These are phyloP conservation scores for Vigna unguiculata DNA, from an alignment of 306 rosid genomes.

Conservation along the genomic window DNA sequence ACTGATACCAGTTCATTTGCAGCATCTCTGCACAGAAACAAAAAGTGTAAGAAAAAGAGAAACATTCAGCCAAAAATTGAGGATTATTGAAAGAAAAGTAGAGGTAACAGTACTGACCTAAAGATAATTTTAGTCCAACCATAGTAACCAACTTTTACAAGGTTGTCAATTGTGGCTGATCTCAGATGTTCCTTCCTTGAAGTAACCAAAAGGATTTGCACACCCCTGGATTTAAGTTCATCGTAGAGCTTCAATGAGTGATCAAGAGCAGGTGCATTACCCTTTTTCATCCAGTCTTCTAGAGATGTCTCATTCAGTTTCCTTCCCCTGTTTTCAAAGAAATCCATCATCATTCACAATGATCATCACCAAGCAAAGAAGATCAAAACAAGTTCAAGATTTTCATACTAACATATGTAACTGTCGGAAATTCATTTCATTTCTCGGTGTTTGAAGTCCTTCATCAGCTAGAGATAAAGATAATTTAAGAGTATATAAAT, in stretches of 20 bases:
- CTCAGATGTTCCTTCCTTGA: conserved; percentile 69
- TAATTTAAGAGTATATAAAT: too few relatives aligned
- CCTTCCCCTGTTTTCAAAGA: conserved; percentile 53
- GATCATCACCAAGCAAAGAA: not conserved
- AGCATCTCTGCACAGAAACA: conserved; percentile 22
- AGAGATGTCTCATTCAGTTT: conserved; percentile 58
- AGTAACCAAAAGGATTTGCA: conserved; percentile 68
- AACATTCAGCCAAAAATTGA: not conserved
- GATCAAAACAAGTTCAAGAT: too few relatives aligned
- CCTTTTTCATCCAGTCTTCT: conserved; percentile 65
- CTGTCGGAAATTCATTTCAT: too few relatives aligned
- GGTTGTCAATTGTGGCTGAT: conserved; percentile 70
- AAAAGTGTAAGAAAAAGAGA: not conserved
- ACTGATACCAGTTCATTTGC: conserved; percentile 46
- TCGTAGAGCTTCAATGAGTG: conserved; percentile 64
- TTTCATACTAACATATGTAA: too few relatives aligned
- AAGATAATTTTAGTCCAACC: conserved; percentile 67
- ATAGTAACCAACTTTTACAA: conserved; percentile 63
- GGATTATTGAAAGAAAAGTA: not conserved
- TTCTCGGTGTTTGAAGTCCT: too few relatives aligned
- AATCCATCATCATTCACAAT: conserved; percentile 12
- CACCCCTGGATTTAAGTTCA: conserved; percentile 60
- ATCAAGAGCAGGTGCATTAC: conserved; percentile 68
- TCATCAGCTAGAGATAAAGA: too few relatives aligned
- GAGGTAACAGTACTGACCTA: conserved; percentile 43